Evolutionary conservation across 2,329 filamentous ascomycete species (phyloP).

Genomic region (Colletotrichum sp.): DNA sequence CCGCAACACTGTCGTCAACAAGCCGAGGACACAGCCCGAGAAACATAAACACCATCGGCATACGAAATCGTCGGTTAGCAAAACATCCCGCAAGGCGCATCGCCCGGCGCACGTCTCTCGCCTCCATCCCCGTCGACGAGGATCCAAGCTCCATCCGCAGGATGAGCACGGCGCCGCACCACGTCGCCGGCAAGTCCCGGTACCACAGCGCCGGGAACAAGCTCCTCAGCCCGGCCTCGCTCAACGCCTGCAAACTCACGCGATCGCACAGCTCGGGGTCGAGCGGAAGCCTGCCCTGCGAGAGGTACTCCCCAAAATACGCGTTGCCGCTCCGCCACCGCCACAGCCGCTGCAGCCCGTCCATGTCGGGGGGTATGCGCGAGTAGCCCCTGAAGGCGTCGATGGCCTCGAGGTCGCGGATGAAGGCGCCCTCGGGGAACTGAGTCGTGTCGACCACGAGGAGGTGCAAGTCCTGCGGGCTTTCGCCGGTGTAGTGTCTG

Average conservation of each 20-base stretch:
- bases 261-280: background rate
- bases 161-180: background rate
- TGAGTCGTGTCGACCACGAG: background rate
- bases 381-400: background rate
- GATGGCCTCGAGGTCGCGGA: background rate
- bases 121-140: background rate
- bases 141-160: background rate
- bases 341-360: background rate
- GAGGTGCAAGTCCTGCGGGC: background rate
- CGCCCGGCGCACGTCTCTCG: background rate
- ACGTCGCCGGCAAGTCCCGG: background rate
- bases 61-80: accelerated
- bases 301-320: background rate
- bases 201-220: background rate
- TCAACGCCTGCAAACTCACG: background rate
- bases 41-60: background rate
- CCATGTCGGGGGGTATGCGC: background rate
- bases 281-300: background rate
- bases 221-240: background rate
- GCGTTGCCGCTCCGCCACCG: background rate
- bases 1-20: background rate
- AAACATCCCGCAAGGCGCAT: background rate
- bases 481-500: background rate
- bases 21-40: background rate
- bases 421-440: background rate